phyloP scores from a whole-genome alignment of 257 asterid species.

The Galeopsis tetrahit region DNA sequence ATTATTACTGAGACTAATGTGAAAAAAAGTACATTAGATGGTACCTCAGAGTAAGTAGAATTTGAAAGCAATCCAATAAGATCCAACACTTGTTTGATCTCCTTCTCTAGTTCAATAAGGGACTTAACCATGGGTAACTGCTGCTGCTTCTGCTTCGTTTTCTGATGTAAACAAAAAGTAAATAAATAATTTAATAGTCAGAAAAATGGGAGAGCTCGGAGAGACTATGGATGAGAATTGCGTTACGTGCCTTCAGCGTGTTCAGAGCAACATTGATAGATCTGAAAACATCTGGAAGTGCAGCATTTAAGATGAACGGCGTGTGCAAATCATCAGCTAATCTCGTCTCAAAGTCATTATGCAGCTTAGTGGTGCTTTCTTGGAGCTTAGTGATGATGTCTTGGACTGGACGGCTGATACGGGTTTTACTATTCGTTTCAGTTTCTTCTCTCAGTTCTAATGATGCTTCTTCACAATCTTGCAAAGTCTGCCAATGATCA shows the following conservation, averaged over 20 bases:
- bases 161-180: constrained; percentile 32
- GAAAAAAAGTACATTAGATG: constrained; percentile 1
- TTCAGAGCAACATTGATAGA: constrained; percentile 54
- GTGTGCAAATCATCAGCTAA: constrained; percentile 89
- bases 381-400: background rate
- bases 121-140: constrained; percentile 40
- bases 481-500: constrained; percentile 60
- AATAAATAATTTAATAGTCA: constrained; percentile 32
- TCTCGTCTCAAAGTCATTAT: constrained; percentile 58
- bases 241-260: constrained; percentile 62
- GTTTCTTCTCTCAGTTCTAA: constrained; percentile 43
- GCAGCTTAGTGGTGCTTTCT: constrained; percentile 65
- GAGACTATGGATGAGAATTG: constrained; percentile 9
- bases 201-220: background rate
- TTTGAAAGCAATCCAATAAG: constrained; percentile 47
- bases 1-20: background rate
- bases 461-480: constrained; percentile 62
- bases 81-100: constrained; percentile 40
- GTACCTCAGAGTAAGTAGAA: constrained; percentile 44
- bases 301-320: constrained; percentile 59
- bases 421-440: constrained; percentile 41
- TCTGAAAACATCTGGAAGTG: constrained; percentile 72
- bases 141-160: constrained; percentile 45
- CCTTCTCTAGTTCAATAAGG: constrained; percentile 42
- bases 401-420: constrained; percentile 45